Evolutionary conservation across 2,329 filamentous ascomycete genomes (phyloP).

Genomic region (Aspergillus sp.): DNA sequence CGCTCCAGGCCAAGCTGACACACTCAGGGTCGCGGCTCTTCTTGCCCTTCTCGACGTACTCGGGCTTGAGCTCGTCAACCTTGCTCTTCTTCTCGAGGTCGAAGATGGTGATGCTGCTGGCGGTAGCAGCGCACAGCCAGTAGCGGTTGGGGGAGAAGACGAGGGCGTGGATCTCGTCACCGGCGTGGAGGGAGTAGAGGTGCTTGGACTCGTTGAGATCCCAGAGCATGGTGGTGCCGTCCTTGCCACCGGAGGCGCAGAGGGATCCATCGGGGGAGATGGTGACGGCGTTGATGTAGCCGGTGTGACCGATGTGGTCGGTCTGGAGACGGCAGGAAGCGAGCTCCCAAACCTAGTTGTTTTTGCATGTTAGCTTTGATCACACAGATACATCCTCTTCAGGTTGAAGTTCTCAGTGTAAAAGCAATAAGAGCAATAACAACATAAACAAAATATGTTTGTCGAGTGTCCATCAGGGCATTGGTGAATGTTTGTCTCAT

Average conservation of each 20-base stretch:
- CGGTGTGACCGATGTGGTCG: slow-evolving; percentile 99
- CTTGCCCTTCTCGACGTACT: slow-evolving; percentile 94
- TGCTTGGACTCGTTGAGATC: slow-evolving; percentile 99
- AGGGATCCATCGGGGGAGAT: slow-evolving; percentile 99
- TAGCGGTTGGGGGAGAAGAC: slow-evolving; percentile 99
- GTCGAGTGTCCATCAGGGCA: slow-evolving; percentile 42
- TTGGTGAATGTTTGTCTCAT: slow-evolving; percentile 98
- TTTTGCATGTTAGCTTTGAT: slow-evolving; percentile 24
- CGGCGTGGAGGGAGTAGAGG: slow-evolving; percentile 98
- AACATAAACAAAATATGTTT: slow-evolving; percentile 15
- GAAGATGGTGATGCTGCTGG: slow-evolving; percentile 99
- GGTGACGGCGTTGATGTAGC: slow-evolving; percentile 99
- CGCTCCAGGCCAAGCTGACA: slow-evolving; percentile 94
- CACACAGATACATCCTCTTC: background rate
- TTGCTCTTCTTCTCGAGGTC: slow-evolving; percentile 99
- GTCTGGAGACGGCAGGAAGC: slow-evolving; percentile 99
- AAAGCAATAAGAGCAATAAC: slow-evolving; percentile 5
- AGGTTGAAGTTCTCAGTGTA: background rate
- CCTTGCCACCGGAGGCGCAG: slow-evolving; percentile 98
- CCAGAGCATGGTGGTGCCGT: slow-evolving; percentile 99
- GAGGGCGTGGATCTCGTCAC: slow-evolving; percentile 99
- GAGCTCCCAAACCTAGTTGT: slow-evolving; percentile 91
- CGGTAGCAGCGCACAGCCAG: slow-evolving; percentile 99
- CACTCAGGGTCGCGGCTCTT: slow-evolving; percentile 99
- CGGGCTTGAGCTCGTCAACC: slow-evolving; percentile 99